Conservation (phyloP, 2,329 filamentous ascomycete species). For the Graphiopsis chlorocephala region DNA sequence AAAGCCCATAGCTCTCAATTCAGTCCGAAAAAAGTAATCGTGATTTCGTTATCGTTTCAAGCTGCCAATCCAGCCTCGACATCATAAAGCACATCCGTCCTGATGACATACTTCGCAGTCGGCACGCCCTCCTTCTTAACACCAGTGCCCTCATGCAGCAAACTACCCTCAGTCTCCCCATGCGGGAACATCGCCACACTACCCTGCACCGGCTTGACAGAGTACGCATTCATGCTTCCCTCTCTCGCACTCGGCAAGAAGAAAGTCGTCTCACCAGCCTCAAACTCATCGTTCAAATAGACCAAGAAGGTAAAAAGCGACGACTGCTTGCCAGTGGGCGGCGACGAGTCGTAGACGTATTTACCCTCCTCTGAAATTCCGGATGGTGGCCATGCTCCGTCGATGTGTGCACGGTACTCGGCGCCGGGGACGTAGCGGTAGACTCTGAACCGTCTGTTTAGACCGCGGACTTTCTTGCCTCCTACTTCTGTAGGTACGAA, state of each 20-base stretch:
- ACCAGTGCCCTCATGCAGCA: slow-evolving; percentile 69
- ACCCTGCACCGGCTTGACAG: slow-evolving; percentile 66
- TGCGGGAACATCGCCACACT: slow-evolving; percentile 68
- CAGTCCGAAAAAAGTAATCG: not conserved
- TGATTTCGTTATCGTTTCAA: not conserved
- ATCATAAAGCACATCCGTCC: slow-evolving; percentile 70
- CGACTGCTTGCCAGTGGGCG: slow-evolving; percentile 58
- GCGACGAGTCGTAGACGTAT: slow-evolving; percentile 67
- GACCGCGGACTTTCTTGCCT: slow-evolving; percentile 58
- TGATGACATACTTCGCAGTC: slow-evolving; percentile 63
- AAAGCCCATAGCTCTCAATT: no score
- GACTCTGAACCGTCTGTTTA: slow-evolving; percentile 69
- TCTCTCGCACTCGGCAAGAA: slow-evolving; percentile 64
- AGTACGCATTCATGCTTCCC: slow-evolving; percentile 66
- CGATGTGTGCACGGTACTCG: slow-evolving; percentile 68
- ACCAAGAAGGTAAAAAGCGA: slow-evolving; percentile 68
- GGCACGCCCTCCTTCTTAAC: slow-evolving; percentile 56
- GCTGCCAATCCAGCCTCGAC: slow-evolving; percentile 37
- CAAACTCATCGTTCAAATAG: slow-evolving; percentile 70
- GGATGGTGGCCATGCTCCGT: slow-evolving; percentile 71
- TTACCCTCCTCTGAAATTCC: slow-evolving; percentile 56
- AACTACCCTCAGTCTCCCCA: slow-evolving; percentile 62
- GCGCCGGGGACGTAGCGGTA: slow-evolving; percentile 72
- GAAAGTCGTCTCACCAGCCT: slow-evolving; percentile 69
- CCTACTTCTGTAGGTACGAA: slow-evolving; percentile 57